Evolutionary conservation across 2,329 filamentous ascomycete species (phyloP).

Genomic region (Colletotrichum lupini): DNA sequence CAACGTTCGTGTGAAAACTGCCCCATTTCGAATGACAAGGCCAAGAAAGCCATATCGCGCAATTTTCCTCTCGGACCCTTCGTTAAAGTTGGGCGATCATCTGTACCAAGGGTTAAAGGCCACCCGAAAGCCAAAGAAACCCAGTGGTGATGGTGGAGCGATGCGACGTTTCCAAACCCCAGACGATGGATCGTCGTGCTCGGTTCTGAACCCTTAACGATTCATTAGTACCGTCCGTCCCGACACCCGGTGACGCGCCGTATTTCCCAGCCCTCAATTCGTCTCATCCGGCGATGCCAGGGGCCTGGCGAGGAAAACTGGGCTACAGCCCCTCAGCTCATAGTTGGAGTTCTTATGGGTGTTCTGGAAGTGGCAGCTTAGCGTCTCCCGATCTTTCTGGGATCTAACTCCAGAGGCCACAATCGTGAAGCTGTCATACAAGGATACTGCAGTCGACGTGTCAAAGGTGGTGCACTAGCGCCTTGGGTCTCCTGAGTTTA

Average conservation of each 20-base stretch:
- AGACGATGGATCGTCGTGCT: background rate
- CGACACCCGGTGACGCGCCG: background rate
- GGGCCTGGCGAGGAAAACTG: background rate
- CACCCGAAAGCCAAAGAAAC: background rate
- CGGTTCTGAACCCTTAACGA: background rate
- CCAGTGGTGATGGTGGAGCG: background rate
- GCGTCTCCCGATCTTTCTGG: conserved; percentile 18
- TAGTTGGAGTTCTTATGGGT: conserved; percentile 1
- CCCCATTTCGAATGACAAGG: background rate
- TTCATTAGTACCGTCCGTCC: background rate
- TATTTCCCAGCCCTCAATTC: background rate
- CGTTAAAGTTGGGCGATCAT: conserved; percentile 23
- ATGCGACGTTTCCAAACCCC: conserved; percentile 24
- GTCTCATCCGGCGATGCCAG: background rate
- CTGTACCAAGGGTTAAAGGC: conserved; percentile 12
- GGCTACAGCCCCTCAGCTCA: background rate
- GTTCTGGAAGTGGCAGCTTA: conserved; percentile 1
- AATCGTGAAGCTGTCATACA: conserved; percentile 32
- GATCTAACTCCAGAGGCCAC: background rate
- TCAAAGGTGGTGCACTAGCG: conserved; percentile 25
- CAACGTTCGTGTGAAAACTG: background rate
- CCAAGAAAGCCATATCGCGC: background rate
- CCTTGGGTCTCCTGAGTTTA: conserved; percentile 13
- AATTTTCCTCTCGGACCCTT: conserved; percentile 10
- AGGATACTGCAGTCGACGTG: conserved; percentile 33